Conservation (phyloP, 768 basidiomycete species). For the Sarcodon aspratus region DNA sequence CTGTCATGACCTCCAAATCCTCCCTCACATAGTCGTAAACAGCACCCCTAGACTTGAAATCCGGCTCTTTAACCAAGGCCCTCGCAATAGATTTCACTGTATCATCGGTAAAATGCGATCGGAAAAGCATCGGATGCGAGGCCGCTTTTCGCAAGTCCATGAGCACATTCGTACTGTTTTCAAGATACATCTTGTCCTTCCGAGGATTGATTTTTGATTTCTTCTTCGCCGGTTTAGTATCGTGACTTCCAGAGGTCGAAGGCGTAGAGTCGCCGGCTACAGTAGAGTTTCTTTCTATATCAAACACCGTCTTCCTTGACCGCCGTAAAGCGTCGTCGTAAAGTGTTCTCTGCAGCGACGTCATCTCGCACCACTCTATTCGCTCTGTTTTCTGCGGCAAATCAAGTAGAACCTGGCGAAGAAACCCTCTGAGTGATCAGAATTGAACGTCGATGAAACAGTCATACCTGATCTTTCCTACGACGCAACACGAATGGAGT, state of each 20-base stretch:
- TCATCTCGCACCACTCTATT: slow-evolving; percentile 95
- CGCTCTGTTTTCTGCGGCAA: slow-evolving; percentile 88
- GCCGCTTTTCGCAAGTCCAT: slow-evolving; percentile 98
- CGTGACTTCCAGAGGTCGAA: not conserved
- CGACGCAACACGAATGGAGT: slow-evolving; percentile 97
- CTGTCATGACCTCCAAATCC: slow-evolving; percentile 98
- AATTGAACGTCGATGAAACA: not conserved
- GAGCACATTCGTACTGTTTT: slow-evolving; percentile 86
- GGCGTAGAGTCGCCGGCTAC: slow-evolving; percentile 19
- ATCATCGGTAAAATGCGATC: slow-evolving; percentile 71
- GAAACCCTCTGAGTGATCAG: not conserved
- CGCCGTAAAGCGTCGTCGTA: slow-evolving; percentile 81
- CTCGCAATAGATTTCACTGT: slow-evolving; percentile 65
- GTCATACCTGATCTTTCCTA: slow-evolving; percentile 78
- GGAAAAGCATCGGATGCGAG: slow-evolving; percentile 93
- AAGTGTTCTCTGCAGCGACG: slow-evolving; percentile 64
- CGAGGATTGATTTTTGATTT: slow-evolving; percentile 31
- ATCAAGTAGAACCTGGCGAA: slow-evolving; percentile 71
- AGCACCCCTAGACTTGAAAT: slow-evolving; percentile 77
- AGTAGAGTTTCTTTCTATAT: slow-evolving; percentile 23
- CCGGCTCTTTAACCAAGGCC: slow-evolving; percentile 80
- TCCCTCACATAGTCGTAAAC: slow-evolving; percentile 84
- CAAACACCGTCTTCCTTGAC: slow-evolving; percentile 70
- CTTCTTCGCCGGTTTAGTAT: slow-evolving; percentile 26
- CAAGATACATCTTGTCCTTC: slow-evolving; percentile 59